These are phyloP conservation scores for Rhizophora apiculata DNA, from an alignment of 345 rosid genomes.

Conservation along the genomic window DNA sequence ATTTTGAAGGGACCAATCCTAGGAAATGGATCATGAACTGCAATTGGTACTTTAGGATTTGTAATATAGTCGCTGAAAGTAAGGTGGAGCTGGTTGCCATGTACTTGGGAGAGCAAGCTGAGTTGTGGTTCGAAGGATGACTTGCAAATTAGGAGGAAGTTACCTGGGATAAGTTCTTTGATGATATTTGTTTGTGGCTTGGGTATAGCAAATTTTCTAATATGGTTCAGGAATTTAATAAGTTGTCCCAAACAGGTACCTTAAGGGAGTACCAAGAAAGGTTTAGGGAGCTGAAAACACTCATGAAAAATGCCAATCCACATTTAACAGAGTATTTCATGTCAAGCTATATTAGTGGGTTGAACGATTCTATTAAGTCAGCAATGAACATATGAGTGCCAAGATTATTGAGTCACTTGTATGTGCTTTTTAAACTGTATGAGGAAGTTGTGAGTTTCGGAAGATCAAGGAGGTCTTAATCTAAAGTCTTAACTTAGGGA, in stretches of 20 bases:
- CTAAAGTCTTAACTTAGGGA: no score
- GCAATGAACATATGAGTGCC: no score
- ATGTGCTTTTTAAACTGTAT: no score
- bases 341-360: no score
- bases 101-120: neutral
- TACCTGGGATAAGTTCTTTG: neutral
- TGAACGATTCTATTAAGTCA: no score
- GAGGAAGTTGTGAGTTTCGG: no score
- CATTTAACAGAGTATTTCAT: no score
- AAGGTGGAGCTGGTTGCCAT: neutral
- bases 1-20: neutral
- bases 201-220: accelerated
- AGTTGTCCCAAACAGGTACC: neutral
- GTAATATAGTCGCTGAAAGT: neutral
- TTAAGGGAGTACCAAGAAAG: neutral
- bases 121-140: neutral
- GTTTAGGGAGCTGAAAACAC: neutral
- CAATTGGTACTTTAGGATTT: neutral
- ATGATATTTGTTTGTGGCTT: neutral
- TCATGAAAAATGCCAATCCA: no score
- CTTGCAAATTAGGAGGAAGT: accelerated
- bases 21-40: neutral
- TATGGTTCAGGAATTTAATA: neutral
- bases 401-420: no score
- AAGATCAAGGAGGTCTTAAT: no score